phyloP scores from a whole-genome alignment of 345 rosid genomes.

The Populus deltoides region DNA sequence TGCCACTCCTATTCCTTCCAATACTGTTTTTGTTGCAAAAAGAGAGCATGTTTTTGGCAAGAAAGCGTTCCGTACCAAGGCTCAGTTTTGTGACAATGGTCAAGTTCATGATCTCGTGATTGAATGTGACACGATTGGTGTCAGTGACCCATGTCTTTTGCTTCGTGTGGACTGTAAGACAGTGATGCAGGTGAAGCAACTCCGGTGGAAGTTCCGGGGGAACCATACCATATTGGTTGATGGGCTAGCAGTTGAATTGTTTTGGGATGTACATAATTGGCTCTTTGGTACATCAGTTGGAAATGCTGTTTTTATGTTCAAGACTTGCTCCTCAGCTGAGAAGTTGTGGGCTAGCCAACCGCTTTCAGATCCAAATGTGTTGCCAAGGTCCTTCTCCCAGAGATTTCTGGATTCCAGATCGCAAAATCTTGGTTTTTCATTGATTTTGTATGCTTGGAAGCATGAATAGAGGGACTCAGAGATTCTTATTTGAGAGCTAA shows the following conservation, averaged over 20 bases:
- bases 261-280: conserved; percentile 96
- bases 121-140: conserved; percentile 57
- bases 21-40: conserved; percentile 60
- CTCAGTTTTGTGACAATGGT: conserved; percentile 64
- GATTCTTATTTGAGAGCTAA: conserved; percentile 42
- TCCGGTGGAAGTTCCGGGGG: conserved; percentile 86
- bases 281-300: conserved; percentile 66
- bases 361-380: conserved; percentile 43
- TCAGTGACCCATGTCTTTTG: conserved; percentile 61
- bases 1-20: conserved; percentile 37
- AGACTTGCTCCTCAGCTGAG: conserved; percentile 68
- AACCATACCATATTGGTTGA: conserved; percentile 72
- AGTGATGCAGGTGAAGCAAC: conserved; percentile 74
- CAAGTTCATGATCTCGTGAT: conserved; percentile 63
- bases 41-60: conserved; percentile 81
- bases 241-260: conserved; percentile 71
- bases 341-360: conserved; percentile 63
- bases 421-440: conserved; percentile 67
- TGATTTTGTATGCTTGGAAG: conserved; percentile 90
- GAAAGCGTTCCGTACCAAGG: conserved; percentile 62
- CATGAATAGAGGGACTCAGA: conserved; percentile 55
- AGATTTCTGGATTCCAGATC: conserved; percentile 57
- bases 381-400: conserved; percentile 61
- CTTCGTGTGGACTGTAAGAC: conserved; percentile 72
- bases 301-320: conserved; percentile 90